These are phyloP conservation scores for Plantago ovata DNA, from an alignment of 257 asterid genomes.

Conservation along the genomic window DNA sequence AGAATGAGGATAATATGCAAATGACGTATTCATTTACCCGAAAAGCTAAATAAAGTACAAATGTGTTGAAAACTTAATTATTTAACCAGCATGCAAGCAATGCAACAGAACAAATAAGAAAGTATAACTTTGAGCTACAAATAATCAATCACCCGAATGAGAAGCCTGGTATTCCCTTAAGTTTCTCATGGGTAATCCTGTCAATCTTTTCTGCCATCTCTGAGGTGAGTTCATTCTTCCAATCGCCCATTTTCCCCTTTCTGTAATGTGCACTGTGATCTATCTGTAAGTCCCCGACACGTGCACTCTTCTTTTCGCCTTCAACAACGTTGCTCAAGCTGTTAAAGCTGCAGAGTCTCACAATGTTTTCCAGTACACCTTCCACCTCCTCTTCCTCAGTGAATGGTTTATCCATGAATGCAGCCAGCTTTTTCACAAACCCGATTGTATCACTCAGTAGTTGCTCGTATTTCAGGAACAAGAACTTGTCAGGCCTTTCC, in stretches of 20 bases:
- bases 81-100: too few relatives aligned
- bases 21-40: too few relatives aligned
- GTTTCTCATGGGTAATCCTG: neutral
- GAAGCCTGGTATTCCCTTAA: neutral
- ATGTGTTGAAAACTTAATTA: too few relatives aligned
- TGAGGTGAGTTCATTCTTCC: neutral
- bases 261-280: neutral
- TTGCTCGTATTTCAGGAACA: constrained; percentile 27
- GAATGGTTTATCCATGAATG: constrained; percentile 16
- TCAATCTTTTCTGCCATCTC: neutral
- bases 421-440: constrained; percentile 9
- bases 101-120: too few relatives aligned
- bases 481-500: neutral
- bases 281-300: neutral
- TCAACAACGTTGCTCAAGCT: neutral
- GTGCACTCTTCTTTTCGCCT: neutral
- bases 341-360: constrained; percentile 11
- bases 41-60: too few relatives aligned
- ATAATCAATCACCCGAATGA: neutral
- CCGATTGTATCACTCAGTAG: constrained; percentile 5
- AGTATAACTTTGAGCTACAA: too few relatives aligned
- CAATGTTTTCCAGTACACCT: constrained; percentile 10
- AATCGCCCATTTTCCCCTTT: neutral
- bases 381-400: constrained; percentile 18
- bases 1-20: too few relatives aligned